Evolutionary conservation across 768 basidiomycete genomes (phyloP), one percentile per base, ranked within the genome.

Genomic region (Russula griseocarnosa): DNA sequence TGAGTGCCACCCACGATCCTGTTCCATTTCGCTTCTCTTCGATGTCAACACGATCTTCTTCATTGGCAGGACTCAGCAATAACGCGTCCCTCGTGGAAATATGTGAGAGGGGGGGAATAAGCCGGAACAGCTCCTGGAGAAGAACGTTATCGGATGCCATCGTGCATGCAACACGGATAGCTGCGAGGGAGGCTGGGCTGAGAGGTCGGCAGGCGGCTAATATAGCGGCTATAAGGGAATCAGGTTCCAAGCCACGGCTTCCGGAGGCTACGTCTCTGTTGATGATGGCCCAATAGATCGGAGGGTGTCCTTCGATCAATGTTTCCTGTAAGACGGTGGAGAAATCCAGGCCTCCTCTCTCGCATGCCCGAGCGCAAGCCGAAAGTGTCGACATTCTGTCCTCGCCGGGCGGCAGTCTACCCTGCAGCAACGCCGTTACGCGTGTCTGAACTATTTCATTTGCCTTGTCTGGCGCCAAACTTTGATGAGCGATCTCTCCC

Each of bases 261-360:
- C 10, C 64, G n/a, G 55, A 50, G 14, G 46, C 68, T 62, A 10
- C 77, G 70, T 10, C 78, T 79, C 62, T 85, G 86, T 66, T 67
- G 24, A 89, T 73, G 66, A 90, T 83, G 0, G 83, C 84, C 89
- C 89, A 90, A 67, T 90, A 90, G 6, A 90, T 69, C 0, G 86
- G 84, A 0, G 84, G 85, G 67, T 85, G 85, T 0, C 75, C 77
- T 68, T 88, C 88, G 38, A 89, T 83, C 7, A 74, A 81, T 40
- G 73, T 79, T 58, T 88, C 83, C 69, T 88, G 88, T 0, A 90
- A 73, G n/a, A 90, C 70, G 0, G 76, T 66, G 0, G 84, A 78
- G 36, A 88, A 74, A 1, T 83, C 79, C 1, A 88, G 61, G n/a
- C 73, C 74, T 49, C 83, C 77, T 0, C 77, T 69, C 14, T 73